Evolutionary conservation across 2,329 filamentous ascomycete genomes (phyloP).

Genomic region (Cephalotrichum gorgonifer): DNA sequence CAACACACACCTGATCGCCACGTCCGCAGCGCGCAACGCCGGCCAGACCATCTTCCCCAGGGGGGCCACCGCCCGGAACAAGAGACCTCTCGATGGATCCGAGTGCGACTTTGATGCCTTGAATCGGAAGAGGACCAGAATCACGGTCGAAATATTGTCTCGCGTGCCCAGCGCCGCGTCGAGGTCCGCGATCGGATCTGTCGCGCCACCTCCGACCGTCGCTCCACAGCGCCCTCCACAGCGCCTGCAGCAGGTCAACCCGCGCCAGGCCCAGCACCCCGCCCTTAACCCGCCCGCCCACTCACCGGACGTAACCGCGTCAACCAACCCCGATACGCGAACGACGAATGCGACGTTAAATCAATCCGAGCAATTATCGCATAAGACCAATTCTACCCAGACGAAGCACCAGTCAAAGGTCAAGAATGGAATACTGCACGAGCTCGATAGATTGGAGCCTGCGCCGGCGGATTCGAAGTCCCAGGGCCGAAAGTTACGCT

Average conservation of each 20-base stretch:
- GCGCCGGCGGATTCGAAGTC: constrained; percentile 34
- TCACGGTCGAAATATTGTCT: constrained; percentile 38
- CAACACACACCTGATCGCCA: constrained; percentile 15
- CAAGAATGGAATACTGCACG: constrained; percentile 51
- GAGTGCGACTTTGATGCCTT: constrained; percentile 32
- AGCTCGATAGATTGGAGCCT: constrained; percentile 46
- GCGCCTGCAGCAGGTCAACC: constrained; percentile 16
- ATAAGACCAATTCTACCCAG: constrained; percentile 11
- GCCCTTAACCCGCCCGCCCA: constrained; percentile 13
- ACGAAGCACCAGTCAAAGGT: constrained; percentile 48
- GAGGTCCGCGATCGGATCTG: neutral
- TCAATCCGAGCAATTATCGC: neutral
- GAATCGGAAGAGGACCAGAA: constrained; percentile 37
- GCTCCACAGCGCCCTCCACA: constrained; percentile 8
- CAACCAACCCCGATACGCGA: constrained; percentile 3
- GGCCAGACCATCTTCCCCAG: constrained; percentile 21
- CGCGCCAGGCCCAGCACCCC: constrained; percentile 16
- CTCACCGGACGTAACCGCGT: constrained; percentile 13
- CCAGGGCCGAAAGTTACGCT: constrained; percentile 70
- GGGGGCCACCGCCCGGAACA: constrained; percentile 28
- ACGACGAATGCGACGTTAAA: constrained; percentile 6
- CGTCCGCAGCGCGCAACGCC: constrained; percentile 17
- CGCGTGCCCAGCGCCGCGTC: neutral
- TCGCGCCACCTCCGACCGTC: constrained; percentile 4
- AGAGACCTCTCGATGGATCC: constrained; percentile 34